phyloP scores from a whole-genome alignment of 2,329 filamentous ascomycete species.

The Fonsecaea monophora region DNA sequence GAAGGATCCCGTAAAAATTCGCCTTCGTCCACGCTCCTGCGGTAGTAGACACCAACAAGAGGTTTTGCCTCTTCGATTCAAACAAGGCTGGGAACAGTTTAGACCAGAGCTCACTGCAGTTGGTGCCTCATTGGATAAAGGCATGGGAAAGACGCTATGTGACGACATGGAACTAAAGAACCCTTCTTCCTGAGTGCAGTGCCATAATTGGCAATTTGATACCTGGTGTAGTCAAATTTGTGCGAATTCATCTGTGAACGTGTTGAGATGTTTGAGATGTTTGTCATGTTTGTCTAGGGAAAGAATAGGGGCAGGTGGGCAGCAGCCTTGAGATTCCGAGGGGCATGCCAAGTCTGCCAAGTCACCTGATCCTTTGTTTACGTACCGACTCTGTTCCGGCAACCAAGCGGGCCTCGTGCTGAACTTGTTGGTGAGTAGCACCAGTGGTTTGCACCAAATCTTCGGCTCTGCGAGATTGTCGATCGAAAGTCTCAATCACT shows the following conservation, averaged over 20 bases:
- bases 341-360: not conserved
- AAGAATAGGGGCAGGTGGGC: too few species aligned
- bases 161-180: too few species aligned
- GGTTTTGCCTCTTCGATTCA: conserved; percentile 19
- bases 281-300: too few species aligned
- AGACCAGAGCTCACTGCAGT: too few species aligned
- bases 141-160: too few species aligned
- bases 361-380: conserved; percentile 5
- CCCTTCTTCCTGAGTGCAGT: too few species aligned
- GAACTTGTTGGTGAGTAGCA: not conserved
- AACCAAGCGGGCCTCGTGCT: conserved; percentile 2
- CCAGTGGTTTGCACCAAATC: conserved; percentile 11
- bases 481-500: conserved; percentile 4
- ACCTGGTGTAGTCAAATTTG: too few species aligned
- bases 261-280: too few species aligned
- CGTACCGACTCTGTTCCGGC: conserved; percentile 2
- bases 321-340: not conserved
- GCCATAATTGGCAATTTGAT: too few species aligned
- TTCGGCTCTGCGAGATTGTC: not conserved
- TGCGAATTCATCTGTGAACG: too few species aligned
- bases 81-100: not conserved
- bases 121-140: too few species aligned
- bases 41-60: conserved; percentile 22
- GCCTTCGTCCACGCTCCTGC: conserved; percentile 42
- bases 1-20: conserved; percentile 37